Percentiles rank a stretch among this genome's conserved stretches.
Evolutionary conservation across 2,329 filamentous ascomycete species (phyloP).

Genomic region (Thyridium curvatum): DNA sequence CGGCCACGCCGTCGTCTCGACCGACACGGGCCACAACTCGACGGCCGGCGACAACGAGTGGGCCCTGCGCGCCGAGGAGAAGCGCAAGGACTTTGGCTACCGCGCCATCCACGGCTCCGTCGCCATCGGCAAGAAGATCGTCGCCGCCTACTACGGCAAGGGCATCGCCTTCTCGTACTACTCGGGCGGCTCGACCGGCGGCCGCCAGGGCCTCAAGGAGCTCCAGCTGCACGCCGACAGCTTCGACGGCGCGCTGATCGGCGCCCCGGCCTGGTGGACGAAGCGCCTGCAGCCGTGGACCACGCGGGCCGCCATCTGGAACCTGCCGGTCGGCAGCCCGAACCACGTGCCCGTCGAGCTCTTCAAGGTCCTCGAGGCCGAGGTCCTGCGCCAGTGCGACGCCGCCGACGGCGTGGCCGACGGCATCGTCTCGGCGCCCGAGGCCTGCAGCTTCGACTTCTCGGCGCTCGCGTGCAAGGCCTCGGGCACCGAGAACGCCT

Average conservation of each 20-base stretch:
- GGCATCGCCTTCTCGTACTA: slow-evolving; percentile 45
- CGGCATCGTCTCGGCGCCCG: slow-evolving; percentile 23
- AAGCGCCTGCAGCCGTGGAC: slow-evolving; percentile 31
- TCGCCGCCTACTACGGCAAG: slow-evolving; percentile 39
- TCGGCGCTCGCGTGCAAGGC: slow-evolving; percentile 22
- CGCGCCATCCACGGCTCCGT: slow-evolving; percentile 42
- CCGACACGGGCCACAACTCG: slow-evolving; percentile 36
- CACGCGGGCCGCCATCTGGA: slow-evolving; percentile 34
- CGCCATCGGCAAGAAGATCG: slow-evolving; percentile 40
- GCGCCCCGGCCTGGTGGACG: slow-evolving; percentile 34
- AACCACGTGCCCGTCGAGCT: slow-evolving; percentile 33
- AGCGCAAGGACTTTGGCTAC: slow-evolving; percentile 30
- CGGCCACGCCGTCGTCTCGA: slow-evolving; percentile 35
- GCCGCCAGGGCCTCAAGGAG: slow-evolving; percentile 50
- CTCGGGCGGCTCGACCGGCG: slow-evolving; percentile 53
- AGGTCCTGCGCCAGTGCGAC: slow-evolving; percentile 34
- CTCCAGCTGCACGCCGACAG: slow-evolving; percentile 45
- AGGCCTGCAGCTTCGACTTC: slow-evolving; percentile 11
- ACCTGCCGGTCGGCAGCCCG: slow-evolving; percentile 31
- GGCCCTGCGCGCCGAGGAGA: slow-evolving; percentile 29
- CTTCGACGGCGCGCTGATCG: slow-evolving; percentile 52
- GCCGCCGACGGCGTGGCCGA: slow-evolving; percentile 32
- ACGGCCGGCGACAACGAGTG: slow-evolving; percentile 22
- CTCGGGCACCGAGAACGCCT: not conserved
- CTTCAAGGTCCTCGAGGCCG: slow-evolving; percentile 29